Conservation (phyloP, 2,329 filamentous ascomycete genomes). For the Scedosporium minutisporum region DNA sequence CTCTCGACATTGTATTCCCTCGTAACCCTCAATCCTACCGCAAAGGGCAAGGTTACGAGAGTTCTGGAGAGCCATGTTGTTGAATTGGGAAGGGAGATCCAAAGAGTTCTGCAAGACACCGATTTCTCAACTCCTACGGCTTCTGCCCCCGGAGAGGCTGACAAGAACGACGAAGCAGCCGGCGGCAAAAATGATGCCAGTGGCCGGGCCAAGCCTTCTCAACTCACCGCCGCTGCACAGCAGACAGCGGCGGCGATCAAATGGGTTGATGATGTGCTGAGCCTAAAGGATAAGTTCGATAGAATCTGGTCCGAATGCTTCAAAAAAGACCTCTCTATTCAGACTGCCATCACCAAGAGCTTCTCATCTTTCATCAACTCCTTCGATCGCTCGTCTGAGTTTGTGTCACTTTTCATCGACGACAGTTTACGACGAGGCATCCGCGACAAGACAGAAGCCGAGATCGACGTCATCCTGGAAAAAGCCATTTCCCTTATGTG, state of each 20-base stretch:
- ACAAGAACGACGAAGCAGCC: conserved; percentile 17
- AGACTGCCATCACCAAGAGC: conserved; percentile 74
- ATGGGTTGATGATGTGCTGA: conserved; percentile 88
- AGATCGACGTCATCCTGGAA: conserved; percentile 75
- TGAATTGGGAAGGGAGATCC: conserved; percentile 74
- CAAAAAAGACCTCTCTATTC: conserved; percentile 62
- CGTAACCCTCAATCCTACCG: conserved; percentile 65
- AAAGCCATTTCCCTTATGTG: conserved; percentile 82
- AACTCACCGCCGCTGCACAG: conserved; percentile 53
- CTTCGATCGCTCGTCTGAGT: conserved; percentile 80
- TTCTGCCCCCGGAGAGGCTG: conserved; percentile 33
- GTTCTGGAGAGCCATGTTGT: conserved; percentile 67
- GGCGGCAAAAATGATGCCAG: conserved; percentile 28
- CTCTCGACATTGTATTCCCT: conserved; percentile 73
- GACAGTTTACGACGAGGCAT: conserved; percentile 92
- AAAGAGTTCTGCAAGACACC: conserved; percentile 52
- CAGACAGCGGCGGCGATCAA: conserved; percentile 81
- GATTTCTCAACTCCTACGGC: conserved; percentile 34
- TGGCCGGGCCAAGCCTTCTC: conserved; percentile 35
- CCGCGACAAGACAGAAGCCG: conserved; percentile 81
- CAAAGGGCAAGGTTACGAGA: conserved; percentile 59
- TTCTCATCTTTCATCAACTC: conserved; percentile 90
- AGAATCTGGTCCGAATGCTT: conserved; percentile 67
- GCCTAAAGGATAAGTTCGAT: conserved; percentile 84
- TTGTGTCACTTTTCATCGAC: conserved; percentile 92